These are phyloP conservation scores for Lichtheimia corymbifera DNA, from an alignment of 371 early-diverging fungal species.

Conservation along the genomic window DNA sequence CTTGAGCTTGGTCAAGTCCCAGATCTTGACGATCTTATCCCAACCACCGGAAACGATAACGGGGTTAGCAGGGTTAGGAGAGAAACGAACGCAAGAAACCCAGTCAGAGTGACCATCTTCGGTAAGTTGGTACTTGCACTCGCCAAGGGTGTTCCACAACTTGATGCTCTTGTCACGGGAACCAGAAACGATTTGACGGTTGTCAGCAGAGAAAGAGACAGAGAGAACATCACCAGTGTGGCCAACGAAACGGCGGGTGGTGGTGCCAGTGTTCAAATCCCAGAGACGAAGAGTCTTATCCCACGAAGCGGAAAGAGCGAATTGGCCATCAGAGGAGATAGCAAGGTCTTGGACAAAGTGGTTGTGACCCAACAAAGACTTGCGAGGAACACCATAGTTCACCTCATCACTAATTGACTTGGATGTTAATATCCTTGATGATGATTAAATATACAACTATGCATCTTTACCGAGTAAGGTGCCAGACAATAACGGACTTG, in stretches of 20 bases:
- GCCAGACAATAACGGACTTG: conserved; percentile 97
- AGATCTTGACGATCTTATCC: conserved; percentile 99
- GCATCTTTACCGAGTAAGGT: conserved; percentile 66
- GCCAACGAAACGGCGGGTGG: conserved; percentile 95
- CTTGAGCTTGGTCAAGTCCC: conserved; percentile 98
- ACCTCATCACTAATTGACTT: conserved; percentile 68
- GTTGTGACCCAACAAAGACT: conserved; percentile 94
- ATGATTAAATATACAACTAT: neutral
- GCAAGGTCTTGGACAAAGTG: conserved; percentile 97
- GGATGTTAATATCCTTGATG: too few relatives aligned
- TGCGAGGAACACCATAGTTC: conserved; percentile 91
- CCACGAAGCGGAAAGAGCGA: conserved; percentile 97
- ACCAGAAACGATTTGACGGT: conserved; percentile 97
- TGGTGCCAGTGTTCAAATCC: conserved; percentile 93
- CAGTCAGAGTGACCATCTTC: conserved; percentile 97
- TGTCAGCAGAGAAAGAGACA: conserved; percentile 98
- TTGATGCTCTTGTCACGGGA: conserved; percentile 99
- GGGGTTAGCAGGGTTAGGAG: conserved; percentile 97
- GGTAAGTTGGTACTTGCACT: conserved; percentile 96
- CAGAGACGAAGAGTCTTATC: conserved; percentile 98
- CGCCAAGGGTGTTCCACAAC: conserved; percentile 99
- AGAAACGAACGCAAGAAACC: conserved; percentile 98
- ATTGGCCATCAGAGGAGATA: conserved; percentile 97
- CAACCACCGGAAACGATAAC: conserved; percentile 97
- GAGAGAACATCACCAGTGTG: conserved; percentile 97